phyloP scores from a whole-genome alignment of 2,329 filamentous ascomycete genomes.

The Colletotrichum destructivum region DNA sequence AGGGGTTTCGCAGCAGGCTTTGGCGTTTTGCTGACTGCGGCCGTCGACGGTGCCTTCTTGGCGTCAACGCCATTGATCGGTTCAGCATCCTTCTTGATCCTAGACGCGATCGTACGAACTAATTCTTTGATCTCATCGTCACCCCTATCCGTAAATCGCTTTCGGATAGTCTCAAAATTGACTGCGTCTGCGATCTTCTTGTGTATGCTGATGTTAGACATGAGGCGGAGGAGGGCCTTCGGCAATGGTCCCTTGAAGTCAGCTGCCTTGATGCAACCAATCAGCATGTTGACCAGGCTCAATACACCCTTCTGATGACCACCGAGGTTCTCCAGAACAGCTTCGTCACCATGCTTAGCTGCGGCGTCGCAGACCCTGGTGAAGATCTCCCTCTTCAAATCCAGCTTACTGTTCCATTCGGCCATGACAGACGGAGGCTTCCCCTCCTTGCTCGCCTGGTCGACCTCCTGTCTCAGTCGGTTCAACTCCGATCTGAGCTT shows the following conservation, averaged over 20 bases:
- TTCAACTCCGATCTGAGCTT: slow-evolving; percentile 64
- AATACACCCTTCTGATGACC: slow-evolving; percentile 70
- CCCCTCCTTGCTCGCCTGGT: slow-evolving; percentile 61
- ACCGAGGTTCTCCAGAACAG: slow-evolving; percentile 71
- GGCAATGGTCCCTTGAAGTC: slow-evolving; percentile 69
- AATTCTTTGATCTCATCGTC: slow-evolving; percentile 75
- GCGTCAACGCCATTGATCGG: slow-evolving; percentile 46
- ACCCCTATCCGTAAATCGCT: slow-evolving; percentile 75
- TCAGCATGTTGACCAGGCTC: slow-evolving; percentile 68
- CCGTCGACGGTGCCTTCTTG: slow-evolving; percentile 44
- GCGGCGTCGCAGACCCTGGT: slow-evolving; percentile 68
- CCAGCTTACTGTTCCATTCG: slow-evolving; percentile 58
- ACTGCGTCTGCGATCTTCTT: slow-evolving; percentile 74
- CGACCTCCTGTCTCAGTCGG: slow-evolving; percentile 61
- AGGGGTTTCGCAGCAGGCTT: slow-evolving; percentile 52
- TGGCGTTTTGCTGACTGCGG: slow-evolving; percentile 42
- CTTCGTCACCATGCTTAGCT: slow-evolving; percentile 67
- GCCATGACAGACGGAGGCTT: slow-evolving; percentile 54
- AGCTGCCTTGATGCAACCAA: slow-evolving; percentile 66
- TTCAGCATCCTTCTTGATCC: slow-evolving; percentile 56
- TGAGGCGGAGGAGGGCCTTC: slow-evolving; percentile 71
- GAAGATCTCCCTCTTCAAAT: slow-evolving; percentile 64
- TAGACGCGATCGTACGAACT: slow-evolving; percentile 69
- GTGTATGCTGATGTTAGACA: slow-evolving; percentile 74
- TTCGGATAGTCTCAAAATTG: slow-evolving; percentile 76